Evolutionary conservation across 1,284 basidiomycete genomes (phyloP), one percentile per base, ranked within the genome.

Genomic region (Waitea zeae): DNA sequence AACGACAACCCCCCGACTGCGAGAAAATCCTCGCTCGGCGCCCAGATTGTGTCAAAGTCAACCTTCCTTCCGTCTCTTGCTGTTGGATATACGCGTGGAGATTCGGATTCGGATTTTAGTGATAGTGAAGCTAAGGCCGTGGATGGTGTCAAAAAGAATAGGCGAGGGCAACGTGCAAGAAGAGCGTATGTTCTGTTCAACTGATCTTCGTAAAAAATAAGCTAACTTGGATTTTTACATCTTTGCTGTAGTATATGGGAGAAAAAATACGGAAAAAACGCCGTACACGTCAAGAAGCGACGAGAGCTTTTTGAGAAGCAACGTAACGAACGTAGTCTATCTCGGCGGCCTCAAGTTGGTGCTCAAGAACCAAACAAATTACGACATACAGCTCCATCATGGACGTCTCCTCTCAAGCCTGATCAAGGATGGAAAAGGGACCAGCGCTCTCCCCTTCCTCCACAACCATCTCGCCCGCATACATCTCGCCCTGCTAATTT

Each of bases 221-320:
- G 26, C 20, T 20, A 26, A 20, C 18, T 29, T 36, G 36, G 31
- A 12, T 42, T 34, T 36, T 17, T 22, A 34, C 30, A 5, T 38
- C 36, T 20, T 29, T 43, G 29, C 33, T 34, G 37, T 39, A 95
- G 90, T 1, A 92, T 97, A 42, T 96, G 90, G 89, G 92, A 95
- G 59, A 92, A 90, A 58, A 96, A 92, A 55, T 96, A 76, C 48
- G 92, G 92, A 36, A 71, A 65, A 42, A 74, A 78, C 40, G 92
- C 92, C 11, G 93, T 92, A 51, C 92, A 96, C 55, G 65, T 92
- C 54, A 78, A 81, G 52, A 79, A 72, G 46, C 62, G 69, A 47
- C 54, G 49, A 27, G 58, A 57, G 42, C 46, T n/a, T n/a, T n/a
- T n/a, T n/a, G n/a, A n/a, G n/a, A n/a, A n/a, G n/a, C n/a, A n/a